Evolutionary conservation across 495 filamentous ascomycete genomes (phyloP).

Genomic region (Podospora didyma): DNA sequence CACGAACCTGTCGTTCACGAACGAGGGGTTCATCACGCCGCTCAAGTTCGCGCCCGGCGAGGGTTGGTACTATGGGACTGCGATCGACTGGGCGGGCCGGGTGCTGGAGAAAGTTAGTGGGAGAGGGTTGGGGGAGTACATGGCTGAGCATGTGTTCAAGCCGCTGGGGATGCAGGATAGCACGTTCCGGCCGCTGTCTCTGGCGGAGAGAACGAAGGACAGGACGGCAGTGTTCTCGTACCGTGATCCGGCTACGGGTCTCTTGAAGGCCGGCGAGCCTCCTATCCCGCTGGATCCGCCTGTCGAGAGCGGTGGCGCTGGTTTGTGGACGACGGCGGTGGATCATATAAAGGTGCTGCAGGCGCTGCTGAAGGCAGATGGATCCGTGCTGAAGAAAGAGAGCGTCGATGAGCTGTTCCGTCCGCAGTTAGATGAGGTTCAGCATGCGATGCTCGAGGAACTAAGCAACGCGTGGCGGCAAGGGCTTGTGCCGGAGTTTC

Average conservation of each 20-base stretch:
- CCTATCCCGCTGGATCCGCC: conserved; percentile 12
- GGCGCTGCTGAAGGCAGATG: conserved; percentile 32
- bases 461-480: conserved; percentile 4
- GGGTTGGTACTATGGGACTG: conserved; percentile 29
- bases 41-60: conserved; percentile 26
- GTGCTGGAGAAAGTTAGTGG: conserved; percentile 22
- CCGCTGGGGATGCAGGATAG: conserved; percentile 20
- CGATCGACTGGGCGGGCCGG: conserved; percentile 29
- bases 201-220: neutral
- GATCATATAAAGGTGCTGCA: conserved; percentile 51
- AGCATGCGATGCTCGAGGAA: conserved; percentile 11
- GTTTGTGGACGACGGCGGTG: conserved; percentile 41
- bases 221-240: neutral
- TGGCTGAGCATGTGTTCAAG: conserved; percentile 18
- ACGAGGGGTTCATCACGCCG: conserved; percentile 28
- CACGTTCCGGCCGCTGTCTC: conserved; percentile 8
- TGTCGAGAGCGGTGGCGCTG: conserved; percentile 46
- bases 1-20: conserved; percentile 7
- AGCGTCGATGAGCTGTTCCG: conserved; percentile 50
- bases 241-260: conserved; percentile 2
- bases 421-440: conserved; percentile 39
- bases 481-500: conserved; percentile 20
- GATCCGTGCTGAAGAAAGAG: conserved; percentile 17
- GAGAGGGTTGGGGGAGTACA: conserved; percentile 18
- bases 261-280: conserved; percentile 1